These are phyloP conservation scores for Cornus suecica DNA, from an alignment of 148 eudicot species.

Conservation along the genomic window DNA sequence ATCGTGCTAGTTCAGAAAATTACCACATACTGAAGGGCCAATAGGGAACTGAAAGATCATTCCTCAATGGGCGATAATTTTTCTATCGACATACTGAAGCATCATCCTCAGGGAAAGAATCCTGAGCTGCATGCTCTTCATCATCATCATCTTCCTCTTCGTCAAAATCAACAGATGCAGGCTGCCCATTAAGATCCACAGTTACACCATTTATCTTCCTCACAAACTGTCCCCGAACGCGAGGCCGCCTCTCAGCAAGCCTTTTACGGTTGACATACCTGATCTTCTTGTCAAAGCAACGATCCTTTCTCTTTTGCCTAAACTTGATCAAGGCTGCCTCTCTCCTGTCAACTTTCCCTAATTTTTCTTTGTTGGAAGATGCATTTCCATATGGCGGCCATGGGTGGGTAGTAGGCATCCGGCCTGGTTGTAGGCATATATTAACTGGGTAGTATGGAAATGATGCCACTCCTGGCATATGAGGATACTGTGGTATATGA, in stretches of 20 bases:
- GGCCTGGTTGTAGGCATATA: conserved; percentile 66
- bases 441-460: conserved; percentile 64
- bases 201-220: conserved; percentile 75
- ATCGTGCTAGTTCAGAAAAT: not conserved
- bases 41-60: not conserved
- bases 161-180: conserved; percentile 57
- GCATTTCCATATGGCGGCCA: conserved; percentile 57
- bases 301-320: conserved; percentile 91
- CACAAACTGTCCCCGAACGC: conserved; percentile 93
- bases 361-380: conserved; percentile 39
- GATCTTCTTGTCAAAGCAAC: conserved; percentile 93
- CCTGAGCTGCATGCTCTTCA: conserved; percentile 35
- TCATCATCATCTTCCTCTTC: conserved; percentile 71
- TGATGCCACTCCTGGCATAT: conserved; percentile 57
- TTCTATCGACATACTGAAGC: conserved; percentile 24
- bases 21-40: not conserved
- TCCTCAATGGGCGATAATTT: not conserved
- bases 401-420: conserved; percentile 48
- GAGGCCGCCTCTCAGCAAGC: conserved; percentile 90
- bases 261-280: conserved; percentile 83
- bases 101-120: conserved; percentile 56
- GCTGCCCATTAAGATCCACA: conserved; percentile 90
- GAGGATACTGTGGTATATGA: conserved; percentile 59
- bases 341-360: conserved; percentile 70
- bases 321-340: conserved; percentile 91